Percentiles rank a stretch among this genome's conserved stretches.
Evolutionary conservation across 768 basidiomycete species (phyloP).

Genomic region (Artomyces pyxidatus): DNA sequence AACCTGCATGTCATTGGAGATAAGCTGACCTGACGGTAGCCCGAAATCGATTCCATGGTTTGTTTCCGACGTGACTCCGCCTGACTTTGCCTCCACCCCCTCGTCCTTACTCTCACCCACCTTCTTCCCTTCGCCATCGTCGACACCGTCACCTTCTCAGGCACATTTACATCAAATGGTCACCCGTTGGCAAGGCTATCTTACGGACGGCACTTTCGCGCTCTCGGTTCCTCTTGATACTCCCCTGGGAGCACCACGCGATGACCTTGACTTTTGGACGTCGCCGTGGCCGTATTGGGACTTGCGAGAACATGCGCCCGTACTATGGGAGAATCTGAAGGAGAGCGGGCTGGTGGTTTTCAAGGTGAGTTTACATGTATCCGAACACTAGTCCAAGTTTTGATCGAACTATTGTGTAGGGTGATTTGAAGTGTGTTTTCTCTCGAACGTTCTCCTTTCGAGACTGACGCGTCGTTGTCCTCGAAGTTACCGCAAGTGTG

Average conservation of each 20-base stretch:
- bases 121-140: slow-evolving; percentile 43
- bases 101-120: slow-evolving; percentile 47
- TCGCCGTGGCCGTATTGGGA: slow-evolving; percentile 71
- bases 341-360: slow-evolving; percentile 69
- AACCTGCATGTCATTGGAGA: too few species aligned
- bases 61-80: slow-evolving; percentile 88
- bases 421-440: slow-evolving; percentile 82
- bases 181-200: slow-evolving; percentile 61
- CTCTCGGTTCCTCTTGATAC: slow-evolving; percentile 61
- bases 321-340: slow-evolving; percentile 42
- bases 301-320: slow-evolving; percentile 44
- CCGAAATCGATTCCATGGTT: slow-evolving; percentile 97
- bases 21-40: too few species aligned
- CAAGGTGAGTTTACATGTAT: slow-evolving; percentile 43
- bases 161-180: slow-evolving; percentile 51
- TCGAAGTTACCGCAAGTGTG: slow-evolving; percentile 76
- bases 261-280: slow-evolving; percentile 58
- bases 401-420: slow-evolving; percentile 32
- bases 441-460: too few species aligned
- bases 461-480: not conserved
- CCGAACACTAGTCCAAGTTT: not conserved
- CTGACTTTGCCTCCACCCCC: slow-evolving; percentile 65
- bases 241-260: slow-evolving; percentile 42
- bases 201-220: slow-evolving; percentile 62
- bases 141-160: slow-evolving; percentile 22